A percentile compares a stretch with the other conserved stretches of the same genome.
Evolutionary conservation across 2,329 filamentous ascomycete species (phyloP).

Genomic region (Hypoxylon sp.): DNA sequence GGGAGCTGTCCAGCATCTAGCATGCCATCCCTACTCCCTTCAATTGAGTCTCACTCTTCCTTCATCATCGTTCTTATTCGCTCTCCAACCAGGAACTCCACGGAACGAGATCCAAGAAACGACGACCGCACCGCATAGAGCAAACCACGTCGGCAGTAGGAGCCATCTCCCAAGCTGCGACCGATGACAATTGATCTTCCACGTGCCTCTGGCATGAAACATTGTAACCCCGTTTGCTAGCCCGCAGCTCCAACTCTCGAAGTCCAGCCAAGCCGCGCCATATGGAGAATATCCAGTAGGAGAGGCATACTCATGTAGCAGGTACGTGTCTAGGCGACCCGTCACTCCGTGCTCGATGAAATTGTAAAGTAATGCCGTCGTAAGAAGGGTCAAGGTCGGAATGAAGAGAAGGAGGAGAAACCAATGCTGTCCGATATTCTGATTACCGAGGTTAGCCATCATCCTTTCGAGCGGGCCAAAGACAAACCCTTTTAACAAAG

Average conservation of each 20-base stretch:
- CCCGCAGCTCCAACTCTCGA: constrained; percentile 17
- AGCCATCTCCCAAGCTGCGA: constrained; percentile 7
- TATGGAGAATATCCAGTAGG: constrained; percentile 1
- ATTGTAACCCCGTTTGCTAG: background rate
- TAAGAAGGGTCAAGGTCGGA: background rate
- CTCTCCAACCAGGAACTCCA: constrained; percentile 4
- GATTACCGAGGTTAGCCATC: background rate
- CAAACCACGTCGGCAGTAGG: constrained; percentile 8
- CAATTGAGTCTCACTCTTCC: background rate
- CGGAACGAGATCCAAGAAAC: constrained; percentile 12
- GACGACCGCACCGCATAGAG: background rate
- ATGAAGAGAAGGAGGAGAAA: constrained; percentile 1
- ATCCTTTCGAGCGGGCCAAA: background rate
- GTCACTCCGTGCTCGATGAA: constrained; percentile 10
- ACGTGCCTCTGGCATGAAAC: background rate
- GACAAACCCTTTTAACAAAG: background rate
- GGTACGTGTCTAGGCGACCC: constrained; percentile 1
- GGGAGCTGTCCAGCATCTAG: too few species aligned
- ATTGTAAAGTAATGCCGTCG: constrained; percentile 7
- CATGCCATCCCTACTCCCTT: too few species aligned
- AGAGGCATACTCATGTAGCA: background rate
- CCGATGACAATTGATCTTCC: background rate
- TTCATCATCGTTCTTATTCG: background rate
- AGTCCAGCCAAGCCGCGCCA: constrained; percentile 3
- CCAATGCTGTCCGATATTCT: constrained; percentile 10